A percentile compares a stretch with the other conserved stretches of the same genome.
These are phyloP conservation scores for Pestalotiopsis sp. DNA, from an alignment of 2,329 filamentous ascomycete species.

Conservation along the genomic window DNA sequence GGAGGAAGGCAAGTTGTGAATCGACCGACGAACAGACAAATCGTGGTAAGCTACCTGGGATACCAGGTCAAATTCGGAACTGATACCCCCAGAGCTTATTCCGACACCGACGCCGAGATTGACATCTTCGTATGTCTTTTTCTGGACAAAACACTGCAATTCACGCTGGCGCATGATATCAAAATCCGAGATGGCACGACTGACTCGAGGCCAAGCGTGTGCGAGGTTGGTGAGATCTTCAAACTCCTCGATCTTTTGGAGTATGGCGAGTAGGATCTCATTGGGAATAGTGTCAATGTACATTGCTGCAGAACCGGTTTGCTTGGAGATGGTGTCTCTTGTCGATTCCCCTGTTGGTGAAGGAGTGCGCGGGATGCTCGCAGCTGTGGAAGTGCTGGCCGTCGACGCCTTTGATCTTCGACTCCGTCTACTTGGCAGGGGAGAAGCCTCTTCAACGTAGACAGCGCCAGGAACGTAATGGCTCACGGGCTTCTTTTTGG, in stretches of 20 bases:
- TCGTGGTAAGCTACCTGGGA: slow-evolving; percentile 40
- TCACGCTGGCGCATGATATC: slow-evolving; percentile 43
- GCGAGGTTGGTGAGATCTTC: slow-evolving; percentile 38
- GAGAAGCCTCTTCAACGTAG: neutral
- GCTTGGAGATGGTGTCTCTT: neutral
- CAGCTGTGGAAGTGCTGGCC: neutral
- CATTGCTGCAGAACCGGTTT: neutral
- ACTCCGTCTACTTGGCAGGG: neutral
- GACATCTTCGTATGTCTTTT: slow-evolving; percentile 37
- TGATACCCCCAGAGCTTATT: slow-evolving; percentile 29
- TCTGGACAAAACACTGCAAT: slow-evolving; percentile 48
- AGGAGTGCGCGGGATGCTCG: neutral
- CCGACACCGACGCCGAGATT: slow-evolving; percentile 46
- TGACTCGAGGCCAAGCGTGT: slow-evolving; percentile 37
- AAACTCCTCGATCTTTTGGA: slow-evolving; percentile 34
- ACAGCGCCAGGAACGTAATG: neutral
- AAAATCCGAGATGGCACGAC: slow-evolving; percentile 33
- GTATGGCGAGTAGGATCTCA: slow-evolving; percentile 40
- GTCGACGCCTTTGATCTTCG: neutral
- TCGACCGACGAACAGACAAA: slow-evolving; percentile 37
- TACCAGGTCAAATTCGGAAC: slow-evolving; percentile 52
- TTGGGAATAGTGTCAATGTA: slow-evolving; percentile 36
- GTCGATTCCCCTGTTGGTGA: neutral
- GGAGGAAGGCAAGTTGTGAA: slow-evolving; percentile 42
- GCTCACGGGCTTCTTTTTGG: neutral